Evolutionary conservation across 192 early-diverging fungal genomes (phyloP).

Genomic region (Ambispora gerdemannii): DNA sequence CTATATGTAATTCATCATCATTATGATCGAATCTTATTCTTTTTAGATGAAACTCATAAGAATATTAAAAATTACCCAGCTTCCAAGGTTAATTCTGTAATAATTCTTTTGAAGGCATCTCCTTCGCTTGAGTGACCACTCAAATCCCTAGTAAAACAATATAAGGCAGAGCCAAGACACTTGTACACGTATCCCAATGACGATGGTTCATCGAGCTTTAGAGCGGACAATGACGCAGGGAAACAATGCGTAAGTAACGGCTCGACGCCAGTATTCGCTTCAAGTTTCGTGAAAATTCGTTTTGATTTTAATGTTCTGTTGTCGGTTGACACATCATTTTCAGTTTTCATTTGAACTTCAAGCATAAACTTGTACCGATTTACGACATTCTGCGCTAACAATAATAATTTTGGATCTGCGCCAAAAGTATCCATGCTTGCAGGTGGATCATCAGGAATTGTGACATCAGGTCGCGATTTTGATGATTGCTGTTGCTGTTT

Average conservation of each 20-base stretch:
- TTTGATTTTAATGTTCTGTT: background rate
- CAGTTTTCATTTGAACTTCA: background rate
- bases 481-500: background rate
- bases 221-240: slow-evolving; percentile 30
- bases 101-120: slow-evolving; percentile 40
- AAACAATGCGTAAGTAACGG: slow-evolving; percentile 33
- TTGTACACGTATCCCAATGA: slow-evolving; percentile 56
- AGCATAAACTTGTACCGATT: slow-evolving; percentile 28
- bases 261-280: slow-evolving; percentile 33
- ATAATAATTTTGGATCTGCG: slow-evolving; percentile 30
- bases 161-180: slow-evolving; percentile 43
- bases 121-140: slow-evolving; percentile 23
- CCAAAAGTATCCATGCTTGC: slow-evolving; percentile 31
- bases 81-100: slow-evolving; percentile 49
- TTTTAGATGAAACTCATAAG: background rate
- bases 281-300: slow-evolving; percentile 13
- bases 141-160: slow-evolving; percentile 36
- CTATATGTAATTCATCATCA: slow-evolving; percentile 36
- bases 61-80: slow-evolving; percentile 42
- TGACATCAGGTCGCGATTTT: background rate
- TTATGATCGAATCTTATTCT: background rate
- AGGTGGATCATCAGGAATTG: slow-evolving; percentile 23
- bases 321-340: background rate
- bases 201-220: slow-evolving; percentile 40
- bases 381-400: background rate